Evolutionary conservation across 805 yeast species (phyloP), one percentile per base, ranked within the genome.

Genomic region (Saccharomyces mikatae): DNA sequence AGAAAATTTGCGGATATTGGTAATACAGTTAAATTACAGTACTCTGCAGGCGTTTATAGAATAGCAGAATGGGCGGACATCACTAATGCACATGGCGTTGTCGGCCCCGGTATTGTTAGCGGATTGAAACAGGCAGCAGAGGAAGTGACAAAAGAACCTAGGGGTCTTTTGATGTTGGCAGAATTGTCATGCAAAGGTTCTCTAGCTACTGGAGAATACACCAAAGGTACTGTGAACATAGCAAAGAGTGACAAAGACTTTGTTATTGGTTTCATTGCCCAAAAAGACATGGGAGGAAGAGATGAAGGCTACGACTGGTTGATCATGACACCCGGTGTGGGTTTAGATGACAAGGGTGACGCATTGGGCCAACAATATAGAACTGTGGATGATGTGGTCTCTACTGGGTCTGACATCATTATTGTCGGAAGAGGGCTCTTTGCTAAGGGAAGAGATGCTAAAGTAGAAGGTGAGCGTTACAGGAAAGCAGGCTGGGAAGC

Each of bases 1-100:
- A 80, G 99, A 60, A 94, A 94, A 74, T 94, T 94, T 72, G 99
- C 99, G 26, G 99, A 94, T 71, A 94, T 94, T 63, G 99, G 99
- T 17, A 89, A 91, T 67, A 94, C 99, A 1, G 99, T 94, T 53
- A 91, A 92, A 73, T 80, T 89, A 48, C 99, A 94, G 72, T 94
- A 92, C 71, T 76, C 87, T 31, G 89, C 95, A 41, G 99, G 99
- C 48, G 85, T 89, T 10, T 90, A 82, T 75, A 83, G 81, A 66
- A 92, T 92, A 57, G 94, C 96, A 13, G 74, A 83, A 64, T 94
- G 99, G 99, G 83, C 98, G 0, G 97, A 94, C 66, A 90, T 94
- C 61, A 92, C 98, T 36, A 94, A 94, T 70, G 98, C 98, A 0
- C 99, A 94, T 65, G 96, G 97, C 55, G 91, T 94, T 31, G 92